These are phyloP conservation scores for Phytophthora litchii DNA, from an alignment of 352 stramenopile genomes.

Conservation along the genomic window DNA sequence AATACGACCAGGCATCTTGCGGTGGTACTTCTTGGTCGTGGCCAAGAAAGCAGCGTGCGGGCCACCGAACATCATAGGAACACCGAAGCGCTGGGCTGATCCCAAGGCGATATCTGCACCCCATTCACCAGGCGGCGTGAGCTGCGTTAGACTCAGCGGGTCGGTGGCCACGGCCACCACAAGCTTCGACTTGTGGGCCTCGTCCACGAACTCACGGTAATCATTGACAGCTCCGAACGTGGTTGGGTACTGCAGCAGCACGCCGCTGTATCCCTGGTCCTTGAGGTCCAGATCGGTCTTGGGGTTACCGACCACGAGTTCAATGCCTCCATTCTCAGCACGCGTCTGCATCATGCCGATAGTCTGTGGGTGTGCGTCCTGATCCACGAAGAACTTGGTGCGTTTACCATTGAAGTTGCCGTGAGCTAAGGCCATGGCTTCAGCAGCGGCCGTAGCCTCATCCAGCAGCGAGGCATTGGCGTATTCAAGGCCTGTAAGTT, in stretches of 20 bases:
- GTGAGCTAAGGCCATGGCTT: constrained; percentile 98
- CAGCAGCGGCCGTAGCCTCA: constrained; percentile 98
- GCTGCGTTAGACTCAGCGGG: constrained; percentile 95
- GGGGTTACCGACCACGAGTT: constrained; percentile 92
- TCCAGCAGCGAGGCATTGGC: constrained; percentile 98
- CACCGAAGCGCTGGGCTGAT: constrained; percentile 98
- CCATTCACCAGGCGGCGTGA: constrained; percentile 94
- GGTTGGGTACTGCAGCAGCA: constrained; percentile 99
- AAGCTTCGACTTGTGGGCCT: constrained; percentile 84
- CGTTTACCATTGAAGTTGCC: constrained; percentile 94
- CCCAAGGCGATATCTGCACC: constrained; percentile 98
- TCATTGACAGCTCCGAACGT: constrained; percentile 95
- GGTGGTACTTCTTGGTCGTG: constrained; percentile 95
- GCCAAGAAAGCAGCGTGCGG: constrained; percentile 98
- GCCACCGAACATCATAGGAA: constrained; percentile 99
- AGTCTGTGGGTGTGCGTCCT: constrained; percentile 93
- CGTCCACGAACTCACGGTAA: constrained; percentile 91
- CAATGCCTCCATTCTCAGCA: constrained; percentile 90
- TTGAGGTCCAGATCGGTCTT: constrained; percentile 74
- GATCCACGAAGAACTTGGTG: constrained; percentile 96
- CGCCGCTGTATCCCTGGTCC: constrained; percentile 94
- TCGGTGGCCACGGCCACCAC: constrained; percentile 97
- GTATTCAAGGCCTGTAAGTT: constrained; percentile 97
- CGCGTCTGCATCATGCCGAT: constrained; percentile 95
- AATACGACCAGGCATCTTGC: constrained; percentile 98